phyloP scores from a whole-genome alignment of 192 early-diverging fungal genomes.

The Backusella parvicylindrica region DNA sequence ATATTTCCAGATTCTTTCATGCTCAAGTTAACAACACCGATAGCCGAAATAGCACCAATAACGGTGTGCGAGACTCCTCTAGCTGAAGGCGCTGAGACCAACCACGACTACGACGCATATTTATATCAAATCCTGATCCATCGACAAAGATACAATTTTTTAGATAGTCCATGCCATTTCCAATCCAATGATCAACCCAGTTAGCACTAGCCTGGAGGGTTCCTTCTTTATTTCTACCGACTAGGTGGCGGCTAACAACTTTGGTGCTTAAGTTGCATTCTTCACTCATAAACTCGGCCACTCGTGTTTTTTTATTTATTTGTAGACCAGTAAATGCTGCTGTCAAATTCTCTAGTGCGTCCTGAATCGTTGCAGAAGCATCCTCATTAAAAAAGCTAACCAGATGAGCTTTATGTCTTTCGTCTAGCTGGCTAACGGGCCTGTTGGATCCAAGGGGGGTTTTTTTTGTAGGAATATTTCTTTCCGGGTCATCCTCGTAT shows the following conservation, averaged over 20 bases:
- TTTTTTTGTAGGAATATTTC: no score
- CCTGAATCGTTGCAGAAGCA: conserved; percentile 1
- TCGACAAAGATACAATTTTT: conserved; percentile 5
- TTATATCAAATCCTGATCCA: neutral
- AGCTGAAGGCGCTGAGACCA: neutral
- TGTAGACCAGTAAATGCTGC: neutral
- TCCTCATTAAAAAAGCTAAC: neutral
- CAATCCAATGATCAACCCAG: neutral
- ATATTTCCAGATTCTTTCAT: neutral
- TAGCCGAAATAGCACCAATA: neutral
- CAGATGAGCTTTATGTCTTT: no score
- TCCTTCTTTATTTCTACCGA: conserved; percentile 10
- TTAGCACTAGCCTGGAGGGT: neutral
- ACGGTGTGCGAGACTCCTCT: neutral
- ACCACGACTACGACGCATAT: neutral
- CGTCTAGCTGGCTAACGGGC: no score
- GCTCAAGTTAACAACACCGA: neutral
- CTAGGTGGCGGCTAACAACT: conserved; percentile 7
- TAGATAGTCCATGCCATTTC: neutral
- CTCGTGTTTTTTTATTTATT: neutral
- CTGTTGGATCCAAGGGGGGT: no score
- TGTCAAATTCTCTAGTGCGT: neutral
- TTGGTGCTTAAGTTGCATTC: conserved; percentile 12
- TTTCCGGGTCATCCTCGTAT: no score
- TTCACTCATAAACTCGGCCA: conserved; percentile 13